Conservation (phyloP, 208 protist species). For the Acanthamoeba pearcei region DNA sequence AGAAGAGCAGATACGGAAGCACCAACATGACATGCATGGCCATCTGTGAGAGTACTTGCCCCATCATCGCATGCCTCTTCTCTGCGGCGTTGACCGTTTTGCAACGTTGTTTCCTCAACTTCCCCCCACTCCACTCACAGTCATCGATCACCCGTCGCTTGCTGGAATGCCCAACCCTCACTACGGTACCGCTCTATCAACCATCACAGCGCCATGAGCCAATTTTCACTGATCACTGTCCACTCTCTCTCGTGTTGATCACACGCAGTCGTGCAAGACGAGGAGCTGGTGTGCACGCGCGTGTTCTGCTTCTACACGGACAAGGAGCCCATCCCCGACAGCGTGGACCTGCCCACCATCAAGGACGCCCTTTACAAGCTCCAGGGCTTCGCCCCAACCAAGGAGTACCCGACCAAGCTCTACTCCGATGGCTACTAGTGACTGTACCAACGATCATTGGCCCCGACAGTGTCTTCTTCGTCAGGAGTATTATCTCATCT, state of each 20-base stretch:
- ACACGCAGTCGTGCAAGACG: slow-evolving; percentile 29
- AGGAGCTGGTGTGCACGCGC: slow-evolving; percentile 56
- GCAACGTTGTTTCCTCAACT: too few species aligned
- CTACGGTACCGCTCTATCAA: neutral
- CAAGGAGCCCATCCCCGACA: slow-evolving; percentile 61
- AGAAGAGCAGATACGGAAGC: slow-evolving; percentile 51
- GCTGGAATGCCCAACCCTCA: slow-evolving; percentile 54
- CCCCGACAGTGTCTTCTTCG: too few species aligned
- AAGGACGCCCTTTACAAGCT: slow-evolving; percentile 48
- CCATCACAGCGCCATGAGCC: neutral
- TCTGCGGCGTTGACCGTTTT: neutral
- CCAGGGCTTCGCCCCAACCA: slow-evolving; percentile 10
- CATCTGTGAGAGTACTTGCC: slow-evolving; percentile 61
- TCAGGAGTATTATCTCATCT: too few species aligned
- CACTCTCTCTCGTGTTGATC: neutral
- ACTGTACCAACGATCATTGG: too few species aligned
- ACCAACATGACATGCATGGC: slow-evolving; percentile 61
- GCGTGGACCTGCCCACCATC: slow-evolving; percentile 24
- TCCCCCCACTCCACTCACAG: neutral
- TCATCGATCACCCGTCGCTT: slow-evolving; percentile 50
- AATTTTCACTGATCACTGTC: neutral
- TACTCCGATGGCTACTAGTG: slow-evolving; percentile 28
- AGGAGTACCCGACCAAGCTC: neutral
- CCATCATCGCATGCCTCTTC: neutral
- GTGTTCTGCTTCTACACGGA: slow-evolving; percentile 72